Conservation (phyloP, 371 early-diverging fungal species). For the Coemansia sp. region DNA sequence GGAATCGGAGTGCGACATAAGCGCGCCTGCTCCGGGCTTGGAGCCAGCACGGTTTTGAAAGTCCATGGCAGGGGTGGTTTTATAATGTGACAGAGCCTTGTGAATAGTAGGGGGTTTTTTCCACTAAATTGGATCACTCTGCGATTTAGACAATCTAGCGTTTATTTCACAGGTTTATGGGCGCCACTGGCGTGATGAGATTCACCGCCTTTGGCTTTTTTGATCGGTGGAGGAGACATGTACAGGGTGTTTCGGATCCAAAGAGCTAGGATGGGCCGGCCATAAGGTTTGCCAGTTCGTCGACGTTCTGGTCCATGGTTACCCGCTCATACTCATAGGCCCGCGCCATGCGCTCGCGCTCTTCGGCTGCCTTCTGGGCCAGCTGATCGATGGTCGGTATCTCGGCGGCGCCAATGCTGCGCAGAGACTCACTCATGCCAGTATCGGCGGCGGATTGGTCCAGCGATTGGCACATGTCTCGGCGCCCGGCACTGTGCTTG, state of each 20-base stretch:
- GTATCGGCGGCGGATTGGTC: conserved; percentile 15
- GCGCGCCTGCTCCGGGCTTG: conserved; percentile 90
- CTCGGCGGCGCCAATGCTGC: conserved; percentile 18
- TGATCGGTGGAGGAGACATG: too few species aligned
- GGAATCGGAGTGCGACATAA: conserved; percentile 78
- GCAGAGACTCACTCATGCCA: conserved; percentile 22
- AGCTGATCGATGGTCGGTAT: conserved; percentile 19
- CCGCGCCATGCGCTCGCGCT: conserved; percentile 26
- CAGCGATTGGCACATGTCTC: conserved; percentile 23
- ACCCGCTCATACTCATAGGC: conserved; percentile 34
- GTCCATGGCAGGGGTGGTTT: conserved; percentile 55
- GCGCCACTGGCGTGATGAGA: too few species aligned
- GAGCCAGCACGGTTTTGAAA: conserved; percentile 87
- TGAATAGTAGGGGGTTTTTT: too few species aligned
- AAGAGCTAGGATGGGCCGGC: conserved; percentile 4
- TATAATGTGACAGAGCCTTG: too few species aligned
- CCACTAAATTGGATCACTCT: too few species aligned
- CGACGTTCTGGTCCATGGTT: conserved; percentile 21
- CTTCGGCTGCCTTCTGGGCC: conserved; percentile 13
- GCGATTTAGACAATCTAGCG: too few species aligned
- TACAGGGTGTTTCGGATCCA: not conserved
- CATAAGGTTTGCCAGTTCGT: conserved; percentile 45
- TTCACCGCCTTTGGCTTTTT: too few species aligned
- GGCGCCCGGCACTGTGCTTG: conserved; percentile 37
- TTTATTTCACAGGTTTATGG: too few species aligned